Percentiles rank a stretch among this genome's conserved stretches.
Conservation (phyloP, 192 early-diverging fungal genomes). For the Gaertneriomyces semiglobifer region DNA sequence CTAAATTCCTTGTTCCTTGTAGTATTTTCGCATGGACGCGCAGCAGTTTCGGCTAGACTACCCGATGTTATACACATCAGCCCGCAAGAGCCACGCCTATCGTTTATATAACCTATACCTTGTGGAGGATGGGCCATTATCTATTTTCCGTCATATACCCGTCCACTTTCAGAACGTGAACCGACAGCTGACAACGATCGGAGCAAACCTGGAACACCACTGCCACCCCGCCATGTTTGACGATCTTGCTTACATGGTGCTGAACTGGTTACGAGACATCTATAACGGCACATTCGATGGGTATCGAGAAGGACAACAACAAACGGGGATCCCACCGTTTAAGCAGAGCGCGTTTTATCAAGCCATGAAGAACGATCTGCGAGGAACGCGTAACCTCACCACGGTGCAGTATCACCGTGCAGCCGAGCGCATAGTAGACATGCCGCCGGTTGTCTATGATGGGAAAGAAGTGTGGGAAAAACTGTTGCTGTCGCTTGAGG, state of each 20-base stretch:
- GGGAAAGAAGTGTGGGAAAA: constrained; percentile 36
- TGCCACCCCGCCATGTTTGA: constrained; percentile 38
- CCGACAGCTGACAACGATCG: constrained; percentile 24
- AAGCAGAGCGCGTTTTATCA: constrained; percentile 39
- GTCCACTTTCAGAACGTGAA: constrained; percentile 19
- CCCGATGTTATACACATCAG: constrained; percentile 24
- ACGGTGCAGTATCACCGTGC: constrained; percentile 40
- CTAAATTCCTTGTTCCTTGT: constrained; percentile 1
- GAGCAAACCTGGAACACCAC: constrained; percentile 25
- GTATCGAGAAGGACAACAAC: background rate
- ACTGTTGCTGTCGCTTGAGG: constrained; percentile 32
- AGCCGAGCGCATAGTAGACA: constrained; percentile 45
- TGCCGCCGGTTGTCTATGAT: constrained; percentile 33
- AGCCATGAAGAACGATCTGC: constrained; percentile 43
- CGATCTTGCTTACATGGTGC: constrained; percentile 33
- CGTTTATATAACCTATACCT: constrained; percentile 44
- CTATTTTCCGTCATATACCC: constrained; percentile 20
- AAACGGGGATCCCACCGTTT: constrained; percentile 20
- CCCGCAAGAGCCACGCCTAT: constrained; percentile 29
- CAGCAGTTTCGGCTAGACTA: constrained; percentile 37
- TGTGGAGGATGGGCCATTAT: constrained; percentile 25
- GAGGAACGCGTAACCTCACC: constrained; percentile 43
- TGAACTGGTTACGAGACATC: constrained; percentile 37
- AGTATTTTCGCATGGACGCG: constrained; percentile 46
- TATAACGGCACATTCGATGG: constrained; percentile 33